Evolutionary conservation across 805 yeast species (phyloP), one percentile per base, ranked within the genome.

Genomic region (Kazachstania bromeliacearum): DNA sequence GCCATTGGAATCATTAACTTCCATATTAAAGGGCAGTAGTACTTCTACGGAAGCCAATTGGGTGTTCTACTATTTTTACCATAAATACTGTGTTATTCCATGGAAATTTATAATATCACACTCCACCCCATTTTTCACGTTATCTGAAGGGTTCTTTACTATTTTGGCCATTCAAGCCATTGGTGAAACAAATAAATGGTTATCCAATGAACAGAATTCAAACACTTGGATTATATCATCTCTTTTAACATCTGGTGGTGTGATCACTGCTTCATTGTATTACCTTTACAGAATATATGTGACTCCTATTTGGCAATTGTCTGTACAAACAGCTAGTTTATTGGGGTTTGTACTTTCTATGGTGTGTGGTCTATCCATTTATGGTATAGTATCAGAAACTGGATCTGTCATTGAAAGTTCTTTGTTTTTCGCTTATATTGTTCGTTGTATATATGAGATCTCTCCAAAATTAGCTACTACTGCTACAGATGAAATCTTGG

Each of bases 321-420:
- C 83, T 17, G 67, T 77, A 30, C 66, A 75, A 29, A 75, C 81
- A 27, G 94, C 96, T 1, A 79, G 95, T 0, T 63, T 92, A 39
- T 67, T 92, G 39, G 97, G 97, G 12, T 83, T 88, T 2, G 77
- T 84, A 5, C 67, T 92, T 42, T 84, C 96, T 0, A 60, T 79
- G 34, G 79, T 92, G 2, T 63, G 75, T 2, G 75, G 84, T 14
- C 57, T 92, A 25, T 85, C 95, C 1, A 57, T 84, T 3, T 85
- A 73, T 58, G 98, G 96, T 2, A 85, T 92, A 23, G 71, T 82
- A 15, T 75, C 89, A 2, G 79, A 80, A 5, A 74, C 73, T 41
- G 96, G 96, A 3, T 79, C 89, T n/a, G 78, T 89, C n/a, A 71
- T 88, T 35, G 98, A 92, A 60, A 73, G 87, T 22, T 81, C 95